Evolutionary conservation across 768 basidiomycete genomes (phyloP).

Genomic region (Favolaschia claudopus): DNA sequence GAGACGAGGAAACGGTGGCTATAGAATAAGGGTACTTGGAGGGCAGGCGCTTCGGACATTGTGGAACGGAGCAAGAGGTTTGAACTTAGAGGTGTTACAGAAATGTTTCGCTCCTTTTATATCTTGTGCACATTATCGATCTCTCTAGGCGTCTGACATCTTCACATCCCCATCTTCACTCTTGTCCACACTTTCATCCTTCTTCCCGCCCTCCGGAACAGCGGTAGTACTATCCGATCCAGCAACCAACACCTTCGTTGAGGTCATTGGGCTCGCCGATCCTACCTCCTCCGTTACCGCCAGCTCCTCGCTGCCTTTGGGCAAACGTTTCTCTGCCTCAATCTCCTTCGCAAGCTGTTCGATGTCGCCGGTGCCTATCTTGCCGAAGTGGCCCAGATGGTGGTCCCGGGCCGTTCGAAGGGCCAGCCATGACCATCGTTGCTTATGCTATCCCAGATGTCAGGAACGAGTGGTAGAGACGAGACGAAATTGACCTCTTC

Average conservation of each 20-base stretch:
- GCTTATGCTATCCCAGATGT: slow-evolving; percentile 65
- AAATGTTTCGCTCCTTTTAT: slow-evolving; percentile 14
- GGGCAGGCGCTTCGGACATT: slow-evolving; percentile 29
- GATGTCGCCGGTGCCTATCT: slow-evolving; percentile 83
- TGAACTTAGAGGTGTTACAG: slow-evolving; percentile 1
- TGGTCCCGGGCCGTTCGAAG: slow-evolving; percentile 78
- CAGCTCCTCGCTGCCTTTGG: slow-evolving; percentile 48
- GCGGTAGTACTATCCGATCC: slow-evolving; percentile 19
- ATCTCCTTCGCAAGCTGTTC: slow-evolving; percentile 58
- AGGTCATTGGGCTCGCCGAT: slow-evolving; percentile 41
- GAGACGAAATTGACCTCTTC: slow-evolving; percentile 25
- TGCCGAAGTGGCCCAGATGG: slow-evolving; percentile 79
- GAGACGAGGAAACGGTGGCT: background rate
- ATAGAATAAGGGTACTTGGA: background rate
- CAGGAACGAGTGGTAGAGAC: background rate
- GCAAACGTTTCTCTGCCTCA: slow-evolving; percentile 52
- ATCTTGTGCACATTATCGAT: slow-evolving; percentile 32
- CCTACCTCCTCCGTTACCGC: slow-evolving; percentile 39
- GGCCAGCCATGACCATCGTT: slow-evolving; percentile 82
- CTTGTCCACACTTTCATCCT: slow-evolving; percentile 9
- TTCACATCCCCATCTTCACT: slow-evolving; percentile 52
- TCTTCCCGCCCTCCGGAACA: slow-evolving; percentile 7
- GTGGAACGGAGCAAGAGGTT: background rate
- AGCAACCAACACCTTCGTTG: slow-evolving; percentile 30
- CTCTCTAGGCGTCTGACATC: slow-evolving; percentile 58